Evolutionary conservation across 371 early-diverging fungal species (phyloP).

Genomic region (Haplosporangium sp.): DNA sequence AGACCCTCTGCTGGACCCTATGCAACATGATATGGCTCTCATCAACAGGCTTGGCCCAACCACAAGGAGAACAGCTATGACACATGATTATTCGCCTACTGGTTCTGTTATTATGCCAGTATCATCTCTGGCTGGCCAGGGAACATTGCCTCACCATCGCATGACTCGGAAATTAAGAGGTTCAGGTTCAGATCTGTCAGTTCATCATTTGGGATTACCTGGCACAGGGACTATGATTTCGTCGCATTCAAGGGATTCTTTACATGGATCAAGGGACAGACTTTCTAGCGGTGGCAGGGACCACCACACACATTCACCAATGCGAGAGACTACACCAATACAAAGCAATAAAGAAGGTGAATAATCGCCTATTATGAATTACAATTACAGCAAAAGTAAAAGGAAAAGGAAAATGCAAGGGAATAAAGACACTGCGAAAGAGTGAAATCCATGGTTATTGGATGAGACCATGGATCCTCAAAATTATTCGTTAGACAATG

Average conservation of each 20-base stretch:
- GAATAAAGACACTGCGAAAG: background rate
- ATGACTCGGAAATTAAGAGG: conserved; percentile 46
- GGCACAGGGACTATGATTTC: background rate
- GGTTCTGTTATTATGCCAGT: conserved; percentile 6
- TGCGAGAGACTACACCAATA: conserved; percentile 51
- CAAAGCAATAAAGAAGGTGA: conserved; percentile 45
- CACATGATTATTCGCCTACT: conserved; percentile 29
- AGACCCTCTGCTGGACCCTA: conserved; percentile 20
- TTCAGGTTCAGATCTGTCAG: conserved; percentile 43
- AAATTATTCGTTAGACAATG: no score
- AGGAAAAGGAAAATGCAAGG: background rate
- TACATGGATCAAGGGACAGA: conserved; percentile 44
- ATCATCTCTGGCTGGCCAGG: conserved; percentile 26
- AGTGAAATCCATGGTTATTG: no score
- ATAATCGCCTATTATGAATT: conserved; percentile 7
- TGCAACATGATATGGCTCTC: conserved; percentile 18
- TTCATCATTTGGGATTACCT: conserved; percentile 36
- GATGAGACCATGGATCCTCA: no score
- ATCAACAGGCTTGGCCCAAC: conserved; percentile 38
- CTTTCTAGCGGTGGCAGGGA: conserved; percentile 20
- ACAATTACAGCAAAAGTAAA: conserved; percentile 4
- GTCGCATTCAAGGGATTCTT: conserved; percentile 12
- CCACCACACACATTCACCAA: conserved; percentile 32
- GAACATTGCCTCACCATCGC: conserved; percentile 24
- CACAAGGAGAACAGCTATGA: conserved; percentile 43